Percentiles rank a stretch among this genome's conserved stretches.
These are phyloP conservation scores for Suillus americanus DNA, from an alignment of 768 basidiomycete species.

Conservation along the genomic window DNA sequence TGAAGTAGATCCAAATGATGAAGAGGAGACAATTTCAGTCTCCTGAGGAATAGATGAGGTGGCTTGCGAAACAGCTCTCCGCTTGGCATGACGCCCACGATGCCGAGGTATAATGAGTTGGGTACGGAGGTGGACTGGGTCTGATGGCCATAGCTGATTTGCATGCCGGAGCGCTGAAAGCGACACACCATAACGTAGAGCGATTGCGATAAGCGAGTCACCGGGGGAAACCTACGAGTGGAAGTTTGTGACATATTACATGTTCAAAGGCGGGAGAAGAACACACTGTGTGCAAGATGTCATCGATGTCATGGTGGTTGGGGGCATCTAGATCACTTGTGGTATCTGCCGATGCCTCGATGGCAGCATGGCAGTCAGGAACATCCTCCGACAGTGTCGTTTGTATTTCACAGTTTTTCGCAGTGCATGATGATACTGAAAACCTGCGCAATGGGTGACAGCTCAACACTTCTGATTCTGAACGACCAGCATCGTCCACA, in stretches of 20 bases:
- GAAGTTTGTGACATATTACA: not conserved
- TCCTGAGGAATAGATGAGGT: not conserved
- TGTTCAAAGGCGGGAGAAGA: not conserved
- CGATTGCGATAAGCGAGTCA: slow-evolving; percentile 85
- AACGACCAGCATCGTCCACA: not conserved
- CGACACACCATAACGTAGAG: slow-evolving; percentile 86
- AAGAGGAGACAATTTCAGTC: not conserved
- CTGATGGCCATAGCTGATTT: slow-evolving; percentile 93
- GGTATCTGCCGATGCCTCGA: not conserved
- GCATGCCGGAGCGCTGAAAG: slow-evolving; percentile 79
- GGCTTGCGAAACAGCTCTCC: not conserved
- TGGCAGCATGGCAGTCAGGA: not conserved
- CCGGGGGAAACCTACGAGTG: slow-evolving; percentile 56
- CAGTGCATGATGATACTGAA: not conserved
- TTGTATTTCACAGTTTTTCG: not conserved
- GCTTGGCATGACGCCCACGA: slow-evolving; percentile 8
- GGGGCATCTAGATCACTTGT: too few relatives aligned
- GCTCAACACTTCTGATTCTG: not conserved
- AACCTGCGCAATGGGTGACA: not conserved
- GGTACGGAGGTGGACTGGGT: slow-evolving; percentile 86
- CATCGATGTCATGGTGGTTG: not conserved
- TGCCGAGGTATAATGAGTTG: slow-evolving; percentile 70
- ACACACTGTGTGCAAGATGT: not conserved
- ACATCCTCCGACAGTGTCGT: not conserved
- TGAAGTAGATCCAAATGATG: slow-evolving; percentile 5